Evolutionary conservation across 768 basidiomycete genomes (phyloP), one percentile per base, ranked within the genome.

Genomic region (Boletus rubroflammeus): DNA sequence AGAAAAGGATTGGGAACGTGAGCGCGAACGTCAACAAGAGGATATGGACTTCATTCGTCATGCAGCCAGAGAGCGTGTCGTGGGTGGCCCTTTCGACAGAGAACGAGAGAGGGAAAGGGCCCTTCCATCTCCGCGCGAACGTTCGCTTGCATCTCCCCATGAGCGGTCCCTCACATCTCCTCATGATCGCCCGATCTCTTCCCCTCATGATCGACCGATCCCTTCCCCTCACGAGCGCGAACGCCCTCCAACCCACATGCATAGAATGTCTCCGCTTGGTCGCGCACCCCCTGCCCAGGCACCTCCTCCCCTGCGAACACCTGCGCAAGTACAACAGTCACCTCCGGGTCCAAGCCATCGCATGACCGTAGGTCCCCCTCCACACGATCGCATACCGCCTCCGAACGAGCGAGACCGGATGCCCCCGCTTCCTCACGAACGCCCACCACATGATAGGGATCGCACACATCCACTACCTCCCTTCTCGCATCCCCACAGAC

Each of bases 1-100:
- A 47, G 67, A 68, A 36, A 58, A 58, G 17, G 69, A 70, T 1
- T 63, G 67, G 57, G 68, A 67, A 21, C 63, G 66, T 11, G 65
- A 67, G 5, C 67, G 68, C 23, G 66, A 68, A 49, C 67, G 67
- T 42, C 53, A 58, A 21, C 67, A 63, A 19, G 65, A 69, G 19
- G 67, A 68, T 15, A 65, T 69, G 55, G 68, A 69, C 5, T 17
- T 54, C 17, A 66, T 59, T 2, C 68, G 66, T 32, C 63, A 61
- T 11, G 35, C 40, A 32, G 61, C 68, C 48, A 61, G 68, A 28
- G 68, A 69, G 2, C 67, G 68, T 23, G 56, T 55, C 32, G 28
- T 52, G 10, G 25, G 17, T 7, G 64, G 55, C 21, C 60, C 55
- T 15, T 68, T 55, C 17, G 68, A 70, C 36, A 61, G 69, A 43